Evolutionary conservation across 1,139 yeast genomes (phyloP).

Genomic region (Starmera stellimalicola): DNA sequence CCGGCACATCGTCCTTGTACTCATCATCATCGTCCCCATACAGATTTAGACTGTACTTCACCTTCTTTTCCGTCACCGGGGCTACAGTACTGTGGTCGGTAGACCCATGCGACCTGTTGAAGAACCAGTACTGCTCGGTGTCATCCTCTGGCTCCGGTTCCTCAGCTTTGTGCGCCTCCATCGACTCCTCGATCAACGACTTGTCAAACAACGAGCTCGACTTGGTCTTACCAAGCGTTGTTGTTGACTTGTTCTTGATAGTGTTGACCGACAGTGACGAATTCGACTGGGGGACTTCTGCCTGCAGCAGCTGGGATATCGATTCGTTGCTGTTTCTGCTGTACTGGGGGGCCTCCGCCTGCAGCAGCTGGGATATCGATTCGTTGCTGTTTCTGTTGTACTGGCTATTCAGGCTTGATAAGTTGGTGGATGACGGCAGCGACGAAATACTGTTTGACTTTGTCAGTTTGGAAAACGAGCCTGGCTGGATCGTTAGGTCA

Average conservation of each 20-base stretch:
- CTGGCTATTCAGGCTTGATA: background rate
- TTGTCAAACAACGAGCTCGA: constrained; percentile 12
- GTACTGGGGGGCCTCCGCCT: background rate
- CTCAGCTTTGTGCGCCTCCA: too few relatives aligned
- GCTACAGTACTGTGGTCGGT: too few relatives aligned
- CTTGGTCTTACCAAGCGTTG: background rate
- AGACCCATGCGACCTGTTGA: too few relatives aligned
- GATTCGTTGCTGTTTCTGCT: constrained; percentile 1
- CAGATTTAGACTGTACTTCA: constrained; percentile 13
- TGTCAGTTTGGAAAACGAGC: constrained; percentile 5
- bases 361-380: constrained; percentile 2
- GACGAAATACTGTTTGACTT: background rate
- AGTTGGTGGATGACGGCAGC: background rate
- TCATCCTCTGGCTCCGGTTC: too few relatives aligned
- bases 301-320: background rate
- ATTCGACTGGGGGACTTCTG: background rate
- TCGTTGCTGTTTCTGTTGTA: background rate
- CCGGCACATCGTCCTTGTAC: background rate
- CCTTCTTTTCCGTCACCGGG: too few relatives aligned
- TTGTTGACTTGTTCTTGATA: constrained; percentile 1
- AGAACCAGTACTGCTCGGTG: too few relatives aligned
- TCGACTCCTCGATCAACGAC: constrained; percentile 15
- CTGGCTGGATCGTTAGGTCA: constrained; percentile 3
- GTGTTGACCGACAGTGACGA: background rate
- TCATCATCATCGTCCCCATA: constrained; percentile 13